A percentile compares a stretch with the other conserved stretches of the same genome.
Conservation (phyloP, 2,329 filamentous ascomycete species). For the Verticillium nonalfalfae region DNA sequence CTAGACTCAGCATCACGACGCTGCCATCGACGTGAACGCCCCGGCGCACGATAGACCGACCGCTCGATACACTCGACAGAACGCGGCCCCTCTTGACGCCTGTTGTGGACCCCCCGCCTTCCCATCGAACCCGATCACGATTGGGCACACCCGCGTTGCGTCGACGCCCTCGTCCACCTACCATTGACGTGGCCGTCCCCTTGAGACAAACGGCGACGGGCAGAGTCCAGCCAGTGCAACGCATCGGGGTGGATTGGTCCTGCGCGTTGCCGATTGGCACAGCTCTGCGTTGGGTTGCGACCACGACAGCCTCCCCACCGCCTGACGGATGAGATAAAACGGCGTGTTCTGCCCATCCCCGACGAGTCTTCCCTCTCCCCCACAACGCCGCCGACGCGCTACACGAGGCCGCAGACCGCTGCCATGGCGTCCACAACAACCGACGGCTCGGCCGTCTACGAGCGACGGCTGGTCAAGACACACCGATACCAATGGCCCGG, state of each 20-base stretch:
- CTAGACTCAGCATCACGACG: neutral
- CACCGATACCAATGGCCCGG: slow-evolving; percentile 64
- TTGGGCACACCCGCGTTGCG: neutral
- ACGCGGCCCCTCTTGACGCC: too few species aligned
- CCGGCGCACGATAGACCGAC: neutral
- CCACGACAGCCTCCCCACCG: neutral
- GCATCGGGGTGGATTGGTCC: neutral
- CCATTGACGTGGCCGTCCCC: neutral
- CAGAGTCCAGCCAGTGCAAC: neutral
- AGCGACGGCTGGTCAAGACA: slow-evolving; percentile 35
- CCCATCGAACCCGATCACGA: neutral
- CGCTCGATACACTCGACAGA: neutral
- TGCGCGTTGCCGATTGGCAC: neutral
- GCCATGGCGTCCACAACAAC: slow-evolving; percentile 28
- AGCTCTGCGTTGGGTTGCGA: neutral
- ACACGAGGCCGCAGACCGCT: neutral
- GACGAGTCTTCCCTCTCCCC: neutral
- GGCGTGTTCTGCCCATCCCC: neutral
- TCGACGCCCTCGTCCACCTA: neutral
- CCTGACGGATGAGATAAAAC: neutral
- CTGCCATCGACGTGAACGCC: too few species aligned
- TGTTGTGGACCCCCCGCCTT: neutral
- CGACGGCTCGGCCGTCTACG: slow-evolving; percentile 36
- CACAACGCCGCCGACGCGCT: neutral
- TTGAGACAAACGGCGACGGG: neutral